Conservation (phyloP, 352 stramenopile genomes). For the Phytopythium mirpurense region DNA sequence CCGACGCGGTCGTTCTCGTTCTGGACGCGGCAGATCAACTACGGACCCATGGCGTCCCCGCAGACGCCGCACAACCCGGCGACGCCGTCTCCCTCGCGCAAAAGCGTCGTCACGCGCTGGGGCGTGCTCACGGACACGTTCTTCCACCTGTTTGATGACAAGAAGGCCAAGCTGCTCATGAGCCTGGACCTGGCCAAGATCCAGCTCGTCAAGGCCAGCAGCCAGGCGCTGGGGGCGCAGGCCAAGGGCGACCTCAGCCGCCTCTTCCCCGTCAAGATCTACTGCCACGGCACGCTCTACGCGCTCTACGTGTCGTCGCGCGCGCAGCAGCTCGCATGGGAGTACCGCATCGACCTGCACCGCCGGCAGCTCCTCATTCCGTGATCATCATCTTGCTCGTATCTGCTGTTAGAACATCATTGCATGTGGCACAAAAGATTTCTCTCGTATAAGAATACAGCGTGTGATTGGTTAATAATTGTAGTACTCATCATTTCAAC, state of each 20-base stretch:
- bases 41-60: conserved; percentile 33
- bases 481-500: too few species aligned
- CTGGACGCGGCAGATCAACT: conserved; percentile 52
- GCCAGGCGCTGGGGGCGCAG: conserved; percentile 14
- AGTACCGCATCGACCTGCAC: conserved; percentile 76
- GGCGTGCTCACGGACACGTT: conserved; percentile 76
- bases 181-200: conserved; percentile 77
- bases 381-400: conserved; percentile 11
- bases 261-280: conserved; percentile 71
- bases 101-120: conserved; percentile 65
- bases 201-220: conserved; percentile 60
- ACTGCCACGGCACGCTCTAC: conserved; percentile 61
- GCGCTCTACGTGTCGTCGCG: conserved; percentile 73
- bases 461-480: too few species aligned
- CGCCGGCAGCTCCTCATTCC: conserved; percentile 70
- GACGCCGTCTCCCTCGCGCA: conserved; percentile 39
- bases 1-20: conserved; percentile 50
- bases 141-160: conserved; percentile 77
- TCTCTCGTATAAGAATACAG: too few species aligned
- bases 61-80: conserved; percentile 30
- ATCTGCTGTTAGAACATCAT: background rate
- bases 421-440: background rate
- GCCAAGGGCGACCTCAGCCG: conserved; percentile 44
- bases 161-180: conserved; percentile 56
- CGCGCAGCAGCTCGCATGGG: conserved; percentile 73